Base-by-base conservation (phyloP, 2,329 filamentous ascomycete genomes). In the Pseudocercospora musae region DNA sequence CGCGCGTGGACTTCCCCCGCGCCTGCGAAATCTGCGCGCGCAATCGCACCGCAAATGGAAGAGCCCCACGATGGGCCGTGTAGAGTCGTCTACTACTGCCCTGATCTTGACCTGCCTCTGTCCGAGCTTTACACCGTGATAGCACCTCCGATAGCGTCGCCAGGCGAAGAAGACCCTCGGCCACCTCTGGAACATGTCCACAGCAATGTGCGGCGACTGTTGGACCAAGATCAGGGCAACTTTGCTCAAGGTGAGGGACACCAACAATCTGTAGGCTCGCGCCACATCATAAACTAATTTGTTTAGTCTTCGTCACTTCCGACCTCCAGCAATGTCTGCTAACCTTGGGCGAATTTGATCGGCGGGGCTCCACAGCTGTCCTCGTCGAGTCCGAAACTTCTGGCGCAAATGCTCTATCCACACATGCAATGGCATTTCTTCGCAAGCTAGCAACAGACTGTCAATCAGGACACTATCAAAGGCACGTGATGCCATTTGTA, bases 11-110 rank as follows among this genome's bases (percentile, higher is more conserved):
- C 18, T 20, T n/a, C n/a, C 52, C 52, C 52, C 52, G 52, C 52
- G 52, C 13, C 21, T 49, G 56, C 42, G 56, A 46, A 18, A 37
- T 23, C 42, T 58, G 25, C 42, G 27, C 56, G 42, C 56, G 46
- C 56, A 29, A 31, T 56, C 62, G 62, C 59, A 62, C 52, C 60
- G 60, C 67, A 66, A 64, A 73, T 74, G 72, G 72, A 74, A 71
- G 71, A 68, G 64, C 46, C 61, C 58, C 60, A 61, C n/a, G 65
- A 65, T 55, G 65, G 63, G 58, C 62, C 62, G 57, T 74, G 72
- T 66, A 70, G 69, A 62, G 70, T 72, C 52, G 65, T 74, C 63
- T 74, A 74, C 63, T 70, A 69, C 60, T 73, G 71, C 68, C 66
- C 68, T 44, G 68, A 63, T 58, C 58, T 56, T 48, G 57, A 66